Evolutionary conservation across 2,329 filamentous ascomycete genomes (phyloP).

Genomic region (Emmonsiellopsis sp.): DNA sequence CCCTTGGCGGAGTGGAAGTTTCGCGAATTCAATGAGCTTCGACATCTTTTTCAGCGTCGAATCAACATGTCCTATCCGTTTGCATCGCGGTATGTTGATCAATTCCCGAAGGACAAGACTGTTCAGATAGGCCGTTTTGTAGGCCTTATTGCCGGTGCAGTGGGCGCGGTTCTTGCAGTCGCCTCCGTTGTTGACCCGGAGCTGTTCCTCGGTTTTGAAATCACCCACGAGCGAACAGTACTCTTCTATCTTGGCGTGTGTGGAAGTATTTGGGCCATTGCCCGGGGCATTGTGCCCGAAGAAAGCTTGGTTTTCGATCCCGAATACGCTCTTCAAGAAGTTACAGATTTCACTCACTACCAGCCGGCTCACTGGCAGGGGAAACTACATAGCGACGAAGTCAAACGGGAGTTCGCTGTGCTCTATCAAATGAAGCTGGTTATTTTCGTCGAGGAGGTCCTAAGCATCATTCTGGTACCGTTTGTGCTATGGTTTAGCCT

Average conservation of each 20-base stretch:
- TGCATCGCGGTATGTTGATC: slow-evolving; percentile 83
- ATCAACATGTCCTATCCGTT: slow-evolving; percentile 92
- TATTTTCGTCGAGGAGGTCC: slow-evolving; percentile 84
- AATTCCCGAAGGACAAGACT: slow-evolving; percentile 92
- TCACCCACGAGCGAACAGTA: slow-evolving; percentile 77
- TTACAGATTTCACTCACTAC: slow-evolving; percentile 89
- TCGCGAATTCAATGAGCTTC: slow-evolving; percentile 92
- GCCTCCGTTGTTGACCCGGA: slow-evolving; percentile 85
- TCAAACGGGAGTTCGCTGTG: slow-evolving; percentile 79
- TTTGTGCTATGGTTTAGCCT: slow-evolving; percentile 80
- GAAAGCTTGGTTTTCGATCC: slow-evolving; percentile 88
- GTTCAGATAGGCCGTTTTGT: slow-evolving; percentile 77
- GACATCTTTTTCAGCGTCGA: slow-evolving; percentile 81
- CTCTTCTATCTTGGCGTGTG: slow-evolving; percentile 84
- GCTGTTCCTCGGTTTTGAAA: slow-evolving; percentile 81
- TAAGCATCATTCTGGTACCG: slow-evolving; percentile 87
- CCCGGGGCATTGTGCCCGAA: slow-evolving; percentile 74
- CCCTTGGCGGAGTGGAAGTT: slow-evolving; percentile 97
- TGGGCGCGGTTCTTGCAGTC: slow-evolving; percentile 75
- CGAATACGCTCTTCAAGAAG: slow-evolving; percentile 75
- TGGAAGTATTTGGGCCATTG: slow-evolving; percentile 71
- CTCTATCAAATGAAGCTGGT: slow-evolving; percentile 88
- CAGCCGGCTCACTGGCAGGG: slow-evolving; percentile 81
- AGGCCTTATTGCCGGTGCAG: slow-evolving; percentile 75
- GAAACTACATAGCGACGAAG: slow-evolving; percentile 85